Evolutionary conservation across 805 yeast genomes (phyloP).

Genomic region (Komagataella kurtzmanii): DNA sequence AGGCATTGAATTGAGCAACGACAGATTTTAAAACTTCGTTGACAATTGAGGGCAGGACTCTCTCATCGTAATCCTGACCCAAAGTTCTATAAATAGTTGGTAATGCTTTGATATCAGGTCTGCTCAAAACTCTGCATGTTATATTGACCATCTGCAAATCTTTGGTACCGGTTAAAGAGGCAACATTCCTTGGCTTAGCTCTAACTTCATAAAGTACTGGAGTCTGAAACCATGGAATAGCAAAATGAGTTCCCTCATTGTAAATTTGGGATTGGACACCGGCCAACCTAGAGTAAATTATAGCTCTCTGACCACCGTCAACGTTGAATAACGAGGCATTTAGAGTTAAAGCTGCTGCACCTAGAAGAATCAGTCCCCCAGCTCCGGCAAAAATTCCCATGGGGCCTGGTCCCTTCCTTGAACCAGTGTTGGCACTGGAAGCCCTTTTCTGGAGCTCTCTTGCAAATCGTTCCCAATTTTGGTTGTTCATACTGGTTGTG

Average conservation of each 20-base stretch:
- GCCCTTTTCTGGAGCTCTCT: constrained; percentile 33
- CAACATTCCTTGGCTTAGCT: constrained; percentile 93
- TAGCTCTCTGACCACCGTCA: constrained; percentile 98
- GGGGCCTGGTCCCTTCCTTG: constrained; percentile 20
- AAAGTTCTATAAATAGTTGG: constrained; percentile 85
- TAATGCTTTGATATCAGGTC: constrained; percentile 68
- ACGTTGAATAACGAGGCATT: constrained; percentile 65
- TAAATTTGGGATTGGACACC: constrained; percentile 79
- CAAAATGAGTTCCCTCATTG: constrained; percentile 90
- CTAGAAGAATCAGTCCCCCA: constrained; percentile 46
- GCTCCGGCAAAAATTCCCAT: constrained; percentile 46
- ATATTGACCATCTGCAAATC: constrained; percentile 98
- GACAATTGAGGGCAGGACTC: constrained; percentile 94
- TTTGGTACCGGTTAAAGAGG: constrained; percentile 94
- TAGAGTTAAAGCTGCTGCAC: constrained; percentile 39
- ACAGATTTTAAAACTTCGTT: constrained; percentile 94
- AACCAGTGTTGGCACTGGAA: constrained; percentile 22
- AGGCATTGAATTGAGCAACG: constrained; percentile 96
- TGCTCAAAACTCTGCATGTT: constrained; percentile 93
- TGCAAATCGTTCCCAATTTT: constrained; percentile 40
- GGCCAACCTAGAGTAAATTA: constrained; percentile 73
- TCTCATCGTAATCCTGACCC: constrained; percentile 92
- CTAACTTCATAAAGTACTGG: constrained; percentile 90
- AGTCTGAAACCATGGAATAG: constrained; percentile 88
- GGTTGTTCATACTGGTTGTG: constrained; percentile 15